Percentiles rank a stretch among this genome's conserved stretches.
Evolutionary conservation across 1,139 yeast genomes (phyloP).

Genomic region (Lodderomyces metapsilosis): DNA sequence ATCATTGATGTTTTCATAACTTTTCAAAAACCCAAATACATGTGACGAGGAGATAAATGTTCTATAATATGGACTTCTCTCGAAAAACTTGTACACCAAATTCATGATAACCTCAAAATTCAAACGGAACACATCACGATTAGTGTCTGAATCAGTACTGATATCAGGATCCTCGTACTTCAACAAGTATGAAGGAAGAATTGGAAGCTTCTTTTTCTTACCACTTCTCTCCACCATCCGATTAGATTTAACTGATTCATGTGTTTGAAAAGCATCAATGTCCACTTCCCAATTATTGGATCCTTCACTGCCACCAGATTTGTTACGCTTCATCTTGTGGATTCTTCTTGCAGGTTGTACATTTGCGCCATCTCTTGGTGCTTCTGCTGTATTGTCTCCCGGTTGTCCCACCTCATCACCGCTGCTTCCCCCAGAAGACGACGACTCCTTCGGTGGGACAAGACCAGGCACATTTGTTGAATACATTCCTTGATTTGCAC

Average conservation of each 20-base stretch:
- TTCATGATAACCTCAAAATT: conserved; percentile 26
- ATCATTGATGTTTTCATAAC: conserved; percentile 28
- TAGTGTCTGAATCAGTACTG: conserved; percentile 22
- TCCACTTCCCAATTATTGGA: conserved; percentile 14
- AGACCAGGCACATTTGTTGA: conserved; percentile 8
- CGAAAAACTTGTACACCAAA: conserved; percentile 35
- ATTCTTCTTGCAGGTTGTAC: conserved; percentile 5
- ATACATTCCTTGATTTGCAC: conserved; percentile 13
- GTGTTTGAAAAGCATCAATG: conserved; percentile 8
- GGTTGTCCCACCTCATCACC: conserved; percentile 10
- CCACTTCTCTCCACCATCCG: conserved; percentile 23
- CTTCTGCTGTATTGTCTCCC: conserved; percentile 4
- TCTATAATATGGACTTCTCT: conserved; percentile 27
- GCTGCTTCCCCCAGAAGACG: conserved; percentile 10
- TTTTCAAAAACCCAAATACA: conserved; percentile 29
- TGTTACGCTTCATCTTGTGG: conserved; percentile 7
- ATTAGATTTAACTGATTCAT: conserved; percentile 11
- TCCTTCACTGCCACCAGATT: conserved; percentile 1
- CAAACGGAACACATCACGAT: conserved; percentile 18
- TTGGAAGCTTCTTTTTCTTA: conserved; percentile 30
- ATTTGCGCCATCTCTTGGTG: conserved; percentile 6
- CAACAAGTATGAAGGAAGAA: conserved; percentile 18
- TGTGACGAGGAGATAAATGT: conserved; percentile 30
- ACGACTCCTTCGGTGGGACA: conserved; percentile 8
- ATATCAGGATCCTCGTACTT: conserved; percentile 24